Evolutionary conservation across 352 stramenopile species (phyloP).

Genomic region (Phytophthora niederhauseri): DNA sequence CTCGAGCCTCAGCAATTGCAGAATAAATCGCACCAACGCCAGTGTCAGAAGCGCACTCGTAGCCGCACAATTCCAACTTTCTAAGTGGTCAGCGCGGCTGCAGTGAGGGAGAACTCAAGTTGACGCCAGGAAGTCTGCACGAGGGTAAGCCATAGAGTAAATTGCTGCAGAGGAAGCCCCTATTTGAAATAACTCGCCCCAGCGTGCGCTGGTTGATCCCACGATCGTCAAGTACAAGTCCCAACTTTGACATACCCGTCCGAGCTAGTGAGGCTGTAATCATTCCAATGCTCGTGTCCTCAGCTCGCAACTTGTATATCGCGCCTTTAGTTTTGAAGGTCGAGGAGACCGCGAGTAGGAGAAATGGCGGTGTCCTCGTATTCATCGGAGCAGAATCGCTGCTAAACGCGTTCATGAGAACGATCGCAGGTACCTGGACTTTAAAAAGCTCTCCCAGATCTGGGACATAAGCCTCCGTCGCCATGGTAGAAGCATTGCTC

Average conservation of each 20-base stretch:
- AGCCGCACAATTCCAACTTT: background rate
- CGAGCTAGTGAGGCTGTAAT: background rate
- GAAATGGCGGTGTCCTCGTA: background rate
- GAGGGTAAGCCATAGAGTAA: background rate
- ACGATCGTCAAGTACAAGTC: background rate
- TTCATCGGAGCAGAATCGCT: background rate
- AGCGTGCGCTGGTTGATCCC: background rate
- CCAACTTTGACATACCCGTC: background rate
- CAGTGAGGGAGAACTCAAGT: background rate
- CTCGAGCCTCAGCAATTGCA: slow-evolving; percentile 9
- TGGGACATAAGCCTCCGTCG: background rate
- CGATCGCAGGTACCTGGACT: background rate
- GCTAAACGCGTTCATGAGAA: background rate
- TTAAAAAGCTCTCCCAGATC: background rate
- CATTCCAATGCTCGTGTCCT: background rate
- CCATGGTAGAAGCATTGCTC: background rate
- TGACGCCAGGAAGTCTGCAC: background rate
- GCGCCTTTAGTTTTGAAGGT: background rate
- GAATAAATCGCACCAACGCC: slow-evolving; percentile 9
- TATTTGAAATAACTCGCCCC: background rate
- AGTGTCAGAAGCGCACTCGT: background rate
- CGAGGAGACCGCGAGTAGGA: background rate
- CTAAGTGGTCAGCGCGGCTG: background rate
- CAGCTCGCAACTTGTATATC: background rate
- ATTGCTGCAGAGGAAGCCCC: background rate